A percentile compares a stretch with the other conserved stretches of the same genome.
Evolutionary conservation across 805 yeast genomes (phyloP).

Genomic region (Cephaloascus fragrans): DNA sequence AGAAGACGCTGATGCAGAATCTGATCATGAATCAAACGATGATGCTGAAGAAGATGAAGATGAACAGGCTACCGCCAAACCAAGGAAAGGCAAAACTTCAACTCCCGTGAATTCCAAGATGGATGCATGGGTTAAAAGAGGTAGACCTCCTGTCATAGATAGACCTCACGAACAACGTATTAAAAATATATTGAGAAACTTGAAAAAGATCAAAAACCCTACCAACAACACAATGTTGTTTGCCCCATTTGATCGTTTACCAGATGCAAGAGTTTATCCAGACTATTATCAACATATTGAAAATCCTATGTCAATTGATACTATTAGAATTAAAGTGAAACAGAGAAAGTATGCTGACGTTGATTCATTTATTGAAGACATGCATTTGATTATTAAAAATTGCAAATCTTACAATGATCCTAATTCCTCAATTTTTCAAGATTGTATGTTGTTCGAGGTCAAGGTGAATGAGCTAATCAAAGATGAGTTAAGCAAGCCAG

Average conservation of each 20-base stretch:
- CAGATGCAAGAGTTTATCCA: conserved; percentile 49
- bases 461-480: conserved; percentile 48
- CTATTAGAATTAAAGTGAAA: conserved; percentile 74
- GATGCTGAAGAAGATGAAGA: conserved; percentile 5
- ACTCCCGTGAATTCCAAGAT: conserved; percentile 2
- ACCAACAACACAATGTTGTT: conserved; percentile 41
- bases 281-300: conserved; percentile 44
- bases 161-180: conserved; percentile 89
- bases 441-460: conserved; percentile 53
- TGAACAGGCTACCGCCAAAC: conserved; percentile 8
- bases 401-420: conserved; percentile 57
- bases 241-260: conserved; percentile 71
- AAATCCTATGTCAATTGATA: conserved; percentile 60
- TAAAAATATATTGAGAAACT: conserved; percentile 71
- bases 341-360: conserved; percentile 73
- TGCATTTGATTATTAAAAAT: conserved; percentile 64
- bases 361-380: conserved; percentile 68
- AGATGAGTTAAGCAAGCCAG: conserved; percentile 73
- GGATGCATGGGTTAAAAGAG: conserved; percentile 57
- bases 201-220: conserved; percentile 61
- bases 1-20: conserved; percentile 2
- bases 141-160: conserved; percentile 87
- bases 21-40: conserved; percentile 8
- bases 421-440: conserved; percentile 47
- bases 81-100: not conserved